Conservation (phyloP, 139 green algal genomes). For the Limnomonas spitsbergensis region DNA sequence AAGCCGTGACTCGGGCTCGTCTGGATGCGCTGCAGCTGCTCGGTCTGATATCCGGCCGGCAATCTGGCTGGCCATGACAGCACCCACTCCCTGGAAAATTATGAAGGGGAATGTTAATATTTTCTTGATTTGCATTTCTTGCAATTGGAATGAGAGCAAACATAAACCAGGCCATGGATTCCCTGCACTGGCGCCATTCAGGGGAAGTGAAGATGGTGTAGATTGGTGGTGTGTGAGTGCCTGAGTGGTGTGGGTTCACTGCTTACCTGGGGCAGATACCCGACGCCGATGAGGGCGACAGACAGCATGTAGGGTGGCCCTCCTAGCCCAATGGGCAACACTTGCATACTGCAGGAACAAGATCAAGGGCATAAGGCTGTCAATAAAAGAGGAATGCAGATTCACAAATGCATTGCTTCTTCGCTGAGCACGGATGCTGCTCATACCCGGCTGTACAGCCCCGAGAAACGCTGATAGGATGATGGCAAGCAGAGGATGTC, state of each 20-base stretch:
- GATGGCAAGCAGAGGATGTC: neutral
- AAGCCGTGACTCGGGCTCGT: neutral
- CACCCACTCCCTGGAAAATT: neutral
- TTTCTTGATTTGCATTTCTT: too few relatives aligned
- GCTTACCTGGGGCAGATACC: conserved; percentile 1
- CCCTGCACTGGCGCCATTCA: too few relatives aligned
- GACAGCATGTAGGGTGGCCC: neutral
- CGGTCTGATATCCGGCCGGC: neutral
- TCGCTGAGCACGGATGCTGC: neutral
- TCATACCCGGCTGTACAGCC: neutral
- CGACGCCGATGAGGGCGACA: neutral
- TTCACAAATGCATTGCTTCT: too few relatives aligned
- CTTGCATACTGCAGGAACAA: neutral
- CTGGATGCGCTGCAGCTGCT: neutral
- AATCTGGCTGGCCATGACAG: neutral
- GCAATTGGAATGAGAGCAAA: too few relatives aligned
- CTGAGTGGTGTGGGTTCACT: too few relatives aligned
- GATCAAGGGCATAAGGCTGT: neutral
- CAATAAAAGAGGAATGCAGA: too few relatives aligned
- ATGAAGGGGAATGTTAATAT: too few relatives aligned
- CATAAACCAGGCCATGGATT: too few relatives aligned
- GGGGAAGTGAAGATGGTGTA: too few relatives aligned
- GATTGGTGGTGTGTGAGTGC: too few relatives aligned
- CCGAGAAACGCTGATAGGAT: neutral
- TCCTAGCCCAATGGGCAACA: neutral